Conservation (phyloP, 1,284 basidiomycete genomes). For the Puccinia coronata region DNA sequence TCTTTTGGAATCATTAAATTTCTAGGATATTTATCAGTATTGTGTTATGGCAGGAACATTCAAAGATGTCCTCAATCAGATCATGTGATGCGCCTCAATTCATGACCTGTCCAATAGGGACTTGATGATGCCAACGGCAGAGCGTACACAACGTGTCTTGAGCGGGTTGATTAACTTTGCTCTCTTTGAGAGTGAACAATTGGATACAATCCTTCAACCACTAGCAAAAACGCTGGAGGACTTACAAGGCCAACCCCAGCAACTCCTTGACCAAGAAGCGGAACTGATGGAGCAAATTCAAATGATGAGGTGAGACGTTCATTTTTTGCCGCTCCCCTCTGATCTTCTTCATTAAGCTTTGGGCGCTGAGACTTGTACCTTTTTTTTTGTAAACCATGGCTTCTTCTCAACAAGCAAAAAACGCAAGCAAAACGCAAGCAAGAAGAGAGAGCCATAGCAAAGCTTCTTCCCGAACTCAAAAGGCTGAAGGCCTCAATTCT, state of each 20-base stretch:
- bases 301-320: background rate
- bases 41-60: conserved; percentile 29
- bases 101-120: conserved; percentile 42
- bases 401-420: too few relatives aligned
- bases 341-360: background rate
- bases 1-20: background rate
- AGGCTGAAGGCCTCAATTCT: conserved; percentile 32
- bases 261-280: conserved; percentile 6
- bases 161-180: conserved; percentile 48
- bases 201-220: conserved; percentile 6
- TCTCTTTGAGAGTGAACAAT: conserved; percentile 39
- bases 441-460: conserved; percentile 22
- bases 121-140: conserved; percentile 15
- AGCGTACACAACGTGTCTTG: conserved; percentile 27
- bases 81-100: conserved; percentile 44
- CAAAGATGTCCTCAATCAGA: conserved; percentile 31
- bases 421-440: conserved; percentile 20
- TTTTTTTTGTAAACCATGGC: too few relatives aligned
- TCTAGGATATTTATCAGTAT: conserved; percentile 38
- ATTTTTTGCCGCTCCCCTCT: background rate
- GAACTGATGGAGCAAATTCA: conserved; percentile 27
- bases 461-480: conserved; percentile 33
- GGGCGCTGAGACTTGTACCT: background rate
- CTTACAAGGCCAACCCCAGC: conserved; percentile 18
- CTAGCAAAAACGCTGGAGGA: conserved; percentile 19